Evolutionary conservation across 176 grass and related monocot genomes (phyloP).

Genomic region (Zea luxurians): DNA sequence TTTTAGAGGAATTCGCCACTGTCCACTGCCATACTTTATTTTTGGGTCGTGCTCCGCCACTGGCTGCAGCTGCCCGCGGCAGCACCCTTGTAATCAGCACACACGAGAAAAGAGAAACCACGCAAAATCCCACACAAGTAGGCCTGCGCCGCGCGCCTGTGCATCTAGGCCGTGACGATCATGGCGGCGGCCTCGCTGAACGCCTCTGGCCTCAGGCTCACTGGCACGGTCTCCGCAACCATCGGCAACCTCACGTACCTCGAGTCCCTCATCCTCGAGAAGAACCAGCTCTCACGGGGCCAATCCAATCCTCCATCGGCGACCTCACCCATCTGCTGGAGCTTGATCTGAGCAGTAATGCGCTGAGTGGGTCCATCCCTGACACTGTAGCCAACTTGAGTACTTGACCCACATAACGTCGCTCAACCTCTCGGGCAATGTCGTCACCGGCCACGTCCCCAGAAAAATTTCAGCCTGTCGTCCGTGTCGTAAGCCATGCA

Average conservation of each 20-base stretch:
- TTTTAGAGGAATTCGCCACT: no score
- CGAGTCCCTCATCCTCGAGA: background rate
- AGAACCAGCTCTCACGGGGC: background rate
- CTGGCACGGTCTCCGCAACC: background rate
- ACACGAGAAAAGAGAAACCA: background rate
- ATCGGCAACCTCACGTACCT: background rate
- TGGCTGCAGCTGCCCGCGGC: background rate
- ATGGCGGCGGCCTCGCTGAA: background rate
- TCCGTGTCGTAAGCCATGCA: background rate
- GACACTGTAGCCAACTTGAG: background rate
- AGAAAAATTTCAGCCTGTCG: conserved; percentile 2
- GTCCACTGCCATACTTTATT: no score
- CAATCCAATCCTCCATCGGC: background rate
- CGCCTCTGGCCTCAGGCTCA: no score
- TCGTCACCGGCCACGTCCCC: conserved; percentile 15
- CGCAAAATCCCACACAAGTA: background rate
- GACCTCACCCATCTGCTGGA: background rate
- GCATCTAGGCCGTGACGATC: background rate
- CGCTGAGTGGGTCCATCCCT: background rate
- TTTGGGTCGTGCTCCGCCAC: no score
- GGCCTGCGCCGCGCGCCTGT: background rate
- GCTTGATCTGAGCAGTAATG: background rate
- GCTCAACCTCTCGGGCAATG: conserved; percentile 30
- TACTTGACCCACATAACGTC: background rate
- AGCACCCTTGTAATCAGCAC: background rate